Base-by-base conservation (phyloP, 306 rosid species). In the Fagus sylvatica region DNA sequence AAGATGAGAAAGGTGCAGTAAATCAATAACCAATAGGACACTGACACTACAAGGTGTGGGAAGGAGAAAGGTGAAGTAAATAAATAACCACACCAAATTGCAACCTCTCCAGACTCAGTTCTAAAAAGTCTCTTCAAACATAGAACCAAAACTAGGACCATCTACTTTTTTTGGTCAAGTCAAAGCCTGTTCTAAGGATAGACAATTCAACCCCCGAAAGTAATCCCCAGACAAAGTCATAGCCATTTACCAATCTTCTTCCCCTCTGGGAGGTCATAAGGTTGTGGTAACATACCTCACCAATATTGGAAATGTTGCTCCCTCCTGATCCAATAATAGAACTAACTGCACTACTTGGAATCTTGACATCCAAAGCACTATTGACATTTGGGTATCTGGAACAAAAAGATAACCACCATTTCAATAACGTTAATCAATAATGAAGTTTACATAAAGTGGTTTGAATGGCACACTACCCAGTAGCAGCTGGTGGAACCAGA, bases 261-360 rank as follows among this genome's bases (percentile, higher is more conserved):
- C 73, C 36, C 73, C 48, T 32, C 42, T 49, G 30, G 8, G 13
- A 70, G 56, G 40, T 48, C n/a, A 28, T 12, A 64, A 37, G 72
- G 65, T 71, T 16, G 64, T 53, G 10, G 43, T 54, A 60, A 74
- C 36, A 51, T 78, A 83, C 86, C 86, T 83, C 83, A 33, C 65
- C 49, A 42, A 61, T 30, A 51, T 55, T 54, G 83, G 80, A 74
- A 57, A 77, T 42, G 70, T 12, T 60, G 69, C 55, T 42, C 60
- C 72, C 71, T 76, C 71, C 75, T 3, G 48, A 53, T 46, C 79
- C 73, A 39, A 66, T 61, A 77, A 78, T 39, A 28, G 85, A 76
- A 78, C 77, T 56, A 4, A 68, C 53, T 77, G 79, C 75, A 74
- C 30, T 72, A 10, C 17, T 60, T 37, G 79, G 69, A 71, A 59